Base-by-base conservation (phyloP, 2,329 filamentous ascomycete genomes). In the Fusarium sp. region DNA sequence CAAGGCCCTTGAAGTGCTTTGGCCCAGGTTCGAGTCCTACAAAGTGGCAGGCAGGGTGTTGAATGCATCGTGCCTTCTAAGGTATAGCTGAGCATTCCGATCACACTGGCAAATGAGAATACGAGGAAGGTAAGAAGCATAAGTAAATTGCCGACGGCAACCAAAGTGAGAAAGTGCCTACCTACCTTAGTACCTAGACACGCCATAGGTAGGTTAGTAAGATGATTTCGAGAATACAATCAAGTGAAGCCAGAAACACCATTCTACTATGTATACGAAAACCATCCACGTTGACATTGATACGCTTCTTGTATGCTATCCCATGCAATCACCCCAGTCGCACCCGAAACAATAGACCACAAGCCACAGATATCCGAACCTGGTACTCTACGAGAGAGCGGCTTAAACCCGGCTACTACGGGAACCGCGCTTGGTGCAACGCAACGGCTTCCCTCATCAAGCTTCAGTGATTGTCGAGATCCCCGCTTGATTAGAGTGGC, bases 281-380 rank as follows among this genome's bases (percentile, higher is more conserved):
- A 37, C 44, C 51, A 57, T 56, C 35, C 20, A 22, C 22, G 15
- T 43, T 30, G 27, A 30, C 10, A 30, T 30, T 45, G 20, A 25
- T 17, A 53, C 23, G 25, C 50, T 55, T 50, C 46, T 23, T 22
- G 35, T 8, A 22, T 39, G 23, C 22, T 37, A 51, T 43, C 47
- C 15, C 48, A 54, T 69, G 54, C n/a, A 43, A 43, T 46, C 23
- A 13, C 55, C 60, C 66, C 66, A 43, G 66, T 69, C 57, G 45
- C 54, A 70, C 54, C 53, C 67, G 67, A 69, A 69, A 69, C 67
- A 67, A 69, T 69, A 69, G 62, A 63, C 44, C 51, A 60, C 51
- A 69, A 65, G 62, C 65, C 65, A 68, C 56, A 66, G 47, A 41
- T 11, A 52, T 54, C 50, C 43, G 37, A 41, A 45, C 32, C 20